Evolutionary conservation across 208 protist genomes (phyloP).

Genomic region (Herpetomonas samuelpessoai): DNA sequence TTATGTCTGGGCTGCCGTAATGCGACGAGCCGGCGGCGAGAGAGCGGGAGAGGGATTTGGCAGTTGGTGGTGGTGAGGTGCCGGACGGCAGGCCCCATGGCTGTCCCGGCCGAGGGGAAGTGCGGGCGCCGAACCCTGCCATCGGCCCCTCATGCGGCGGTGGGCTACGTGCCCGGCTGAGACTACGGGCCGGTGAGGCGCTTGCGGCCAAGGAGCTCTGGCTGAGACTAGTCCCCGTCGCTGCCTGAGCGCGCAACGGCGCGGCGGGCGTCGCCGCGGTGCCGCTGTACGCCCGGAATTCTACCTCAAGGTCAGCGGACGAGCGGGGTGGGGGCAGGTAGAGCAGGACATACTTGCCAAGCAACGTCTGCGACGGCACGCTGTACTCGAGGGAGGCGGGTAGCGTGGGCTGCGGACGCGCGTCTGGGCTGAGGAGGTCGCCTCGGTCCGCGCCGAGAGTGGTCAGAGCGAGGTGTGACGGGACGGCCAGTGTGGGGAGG

Average conservation of each 20-base stretch:
- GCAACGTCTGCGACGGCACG: slow-evolving; percentile 40
- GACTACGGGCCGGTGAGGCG: not conserved
- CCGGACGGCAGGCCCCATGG: no score
- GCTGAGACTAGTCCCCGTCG: no score
- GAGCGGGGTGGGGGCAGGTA: slow-evolving; percentile 34
- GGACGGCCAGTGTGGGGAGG: no score
- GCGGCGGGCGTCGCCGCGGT: not conserved
- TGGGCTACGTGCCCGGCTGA: no score
- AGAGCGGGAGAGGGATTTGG: not conserved
- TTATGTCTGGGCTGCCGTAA: slow-evolving; percentile 2
- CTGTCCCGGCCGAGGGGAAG: not conserved
- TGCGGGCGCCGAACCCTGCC: not conserved
- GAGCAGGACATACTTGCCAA: slow-evolving; percentile 68
- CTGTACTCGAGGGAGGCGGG: slow-evolving; percentile 30
- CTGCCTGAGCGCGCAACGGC: no score
- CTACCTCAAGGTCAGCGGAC: slow-evolving; percentile 1
- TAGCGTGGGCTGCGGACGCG: not conserved
- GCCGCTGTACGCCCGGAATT: not conserved
- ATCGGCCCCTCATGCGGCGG: no score
- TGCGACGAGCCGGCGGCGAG: not conserved
- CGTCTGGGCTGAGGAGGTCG: no score
- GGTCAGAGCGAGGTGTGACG: no score
- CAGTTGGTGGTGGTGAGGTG: no score
- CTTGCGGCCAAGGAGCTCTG: not conserved
- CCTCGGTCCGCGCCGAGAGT: no score